Evolutionary conservation across 805 yeast species (phyloP), one percentile per base, ranked within the genome.

Genomic region (Metschnikowia lunata): DNA sequence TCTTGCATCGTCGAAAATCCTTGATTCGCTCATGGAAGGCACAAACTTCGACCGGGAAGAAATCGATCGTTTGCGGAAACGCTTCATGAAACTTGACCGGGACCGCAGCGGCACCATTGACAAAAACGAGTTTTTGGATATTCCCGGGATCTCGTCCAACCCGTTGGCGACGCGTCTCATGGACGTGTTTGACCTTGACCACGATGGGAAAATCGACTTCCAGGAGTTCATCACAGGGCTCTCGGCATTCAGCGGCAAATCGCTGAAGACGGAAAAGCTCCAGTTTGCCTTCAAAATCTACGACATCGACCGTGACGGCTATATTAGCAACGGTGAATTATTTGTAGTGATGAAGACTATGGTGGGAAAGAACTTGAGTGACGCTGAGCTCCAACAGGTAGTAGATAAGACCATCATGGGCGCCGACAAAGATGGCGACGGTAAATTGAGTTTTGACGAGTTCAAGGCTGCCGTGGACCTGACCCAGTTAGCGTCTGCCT

Each of bases 361-460:
- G 99, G 99, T 95, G 26, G 99, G 98, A 1, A 83, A 81, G 54
- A 89, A 93, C 58, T 67, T 95, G 45, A 84, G 81, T 49, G 95
- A 87, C 47, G 80, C 79, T 26, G 96, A 93, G 58, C 74, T 93
- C 44, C 99, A 93, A 63, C 98, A 95, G 64, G 79, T 93, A 42
- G 97, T 91, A n/a, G 98, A 93, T 63, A 82, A 95, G 64, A 89
- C 99, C 0, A 89, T 95, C 52, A 80, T 88, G 81, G 97, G 91
- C 62, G 90, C 91, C 2, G 99, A 93, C 62, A 87, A 91, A 44
- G 99, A 93, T 64, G 80, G 81, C 36, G 99, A 93, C 64, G 97
- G 96, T 9, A 80, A 76, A 54, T 68, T 93, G 48, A 82, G 84
- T 48, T 93, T 89, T 60, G 88, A 80, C 31, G 99, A 93, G 72